phyloP scores from a whole-genome alignment of 169 alveolate species.

The Amoebophrya sp. region DNA sequence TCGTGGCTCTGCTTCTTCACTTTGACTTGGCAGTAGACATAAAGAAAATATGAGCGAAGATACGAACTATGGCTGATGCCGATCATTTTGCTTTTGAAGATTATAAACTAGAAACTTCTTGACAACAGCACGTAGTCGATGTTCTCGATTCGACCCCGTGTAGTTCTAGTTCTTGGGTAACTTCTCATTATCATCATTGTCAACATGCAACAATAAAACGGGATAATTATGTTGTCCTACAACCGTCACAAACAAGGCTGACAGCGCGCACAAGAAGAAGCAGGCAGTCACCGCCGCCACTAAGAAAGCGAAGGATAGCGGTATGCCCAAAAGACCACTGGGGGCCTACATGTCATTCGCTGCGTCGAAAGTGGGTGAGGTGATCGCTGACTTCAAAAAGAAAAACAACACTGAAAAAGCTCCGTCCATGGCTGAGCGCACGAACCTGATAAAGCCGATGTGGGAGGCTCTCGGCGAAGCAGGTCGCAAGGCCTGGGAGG shows the following conservation, averaged over 20 bases:
- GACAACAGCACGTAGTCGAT: no score
- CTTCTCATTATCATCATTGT: no score
- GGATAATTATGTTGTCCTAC: no score
- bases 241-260: neutral
- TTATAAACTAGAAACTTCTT: no score
- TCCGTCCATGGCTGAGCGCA: neutral
- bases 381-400: neutral
- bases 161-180: no score
- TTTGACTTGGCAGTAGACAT: no score
- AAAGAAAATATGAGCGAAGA: no score
- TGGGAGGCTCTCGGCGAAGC: neutral
- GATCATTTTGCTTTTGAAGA: no score
- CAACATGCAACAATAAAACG: no score
- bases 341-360: neutral
- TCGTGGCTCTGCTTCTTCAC: no score
- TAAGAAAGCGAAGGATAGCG: neutral
- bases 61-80: no score
- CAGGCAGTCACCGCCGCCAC: neutral
- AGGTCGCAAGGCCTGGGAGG: neutral
- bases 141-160: no score
- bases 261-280: constrained; percentile 22
- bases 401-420: neutral
- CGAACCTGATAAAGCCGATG: neutral
- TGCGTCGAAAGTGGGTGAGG: neutral
- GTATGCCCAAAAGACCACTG: neutral